Conservation (phyloP, 352 stramenopile species). For the Pythium pyrilobum region DNA sequence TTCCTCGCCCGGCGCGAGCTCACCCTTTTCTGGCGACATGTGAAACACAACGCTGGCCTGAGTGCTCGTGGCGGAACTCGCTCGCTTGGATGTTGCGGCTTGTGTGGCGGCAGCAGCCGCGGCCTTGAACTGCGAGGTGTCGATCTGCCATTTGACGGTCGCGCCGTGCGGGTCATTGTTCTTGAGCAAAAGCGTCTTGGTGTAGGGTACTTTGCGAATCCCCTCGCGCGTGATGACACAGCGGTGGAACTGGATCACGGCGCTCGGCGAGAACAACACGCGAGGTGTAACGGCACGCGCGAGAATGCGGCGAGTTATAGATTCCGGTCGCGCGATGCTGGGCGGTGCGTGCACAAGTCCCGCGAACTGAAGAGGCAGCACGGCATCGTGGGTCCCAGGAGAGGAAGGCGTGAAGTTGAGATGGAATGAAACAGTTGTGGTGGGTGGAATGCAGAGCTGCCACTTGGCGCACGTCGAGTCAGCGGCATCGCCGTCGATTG, state of each 20-base stretch:
- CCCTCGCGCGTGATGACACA: constrained; percentile 84
- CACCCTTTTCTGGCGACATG: constrained; percentile 69
- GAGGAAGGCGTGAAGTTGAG: constrained; percentile 64
- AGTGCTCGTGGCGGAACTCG: constrained; percentile 21
- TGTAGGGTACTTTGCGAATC: constrained; percentile 86
- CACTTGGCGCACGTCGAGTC: constrained; percentile 45
- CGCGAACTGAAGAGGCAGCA: constrained; percentile 73
- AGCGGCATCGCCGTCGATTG: background rate
- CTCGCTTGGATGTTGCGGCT: constrained; percentile 18
- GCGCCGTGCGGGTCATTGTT: constrained; percentile 48
- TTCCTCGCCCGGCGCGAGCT: constrained; percentile 75
- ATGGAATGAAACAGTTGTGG: constrained; percentile 63
- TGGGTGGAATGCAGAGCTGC: constrained; percentile 68
- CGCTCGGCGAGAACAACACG: constrained; percentile 62
- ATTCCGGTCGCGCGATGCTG: constrained; percentile 17
- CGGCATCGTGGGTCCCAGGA: constrained; percentile 40
- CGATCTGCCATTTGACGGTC: constrained; percentile 76
- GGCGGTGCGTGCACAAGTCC: constrained; percentile 26
- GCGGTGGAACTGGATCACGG: constrained; percentile 74
- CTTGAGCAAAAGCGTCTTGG: constrained; percentile 64
- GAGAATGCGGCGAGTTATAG: constrained; percentile 39
- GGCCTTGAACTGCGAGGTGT: constrained; percentile 39
- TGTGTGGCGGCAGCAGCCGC: constrained; percentile 5
- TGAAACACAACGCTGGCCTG: constrained; percentile 65
- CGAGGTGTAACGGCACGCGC: constrained; percentile 52